Evolutionary conservation across 2,329 filamentous ascomycete species (phyloP).

Genomic region (Bertia moriformis): DNA sequence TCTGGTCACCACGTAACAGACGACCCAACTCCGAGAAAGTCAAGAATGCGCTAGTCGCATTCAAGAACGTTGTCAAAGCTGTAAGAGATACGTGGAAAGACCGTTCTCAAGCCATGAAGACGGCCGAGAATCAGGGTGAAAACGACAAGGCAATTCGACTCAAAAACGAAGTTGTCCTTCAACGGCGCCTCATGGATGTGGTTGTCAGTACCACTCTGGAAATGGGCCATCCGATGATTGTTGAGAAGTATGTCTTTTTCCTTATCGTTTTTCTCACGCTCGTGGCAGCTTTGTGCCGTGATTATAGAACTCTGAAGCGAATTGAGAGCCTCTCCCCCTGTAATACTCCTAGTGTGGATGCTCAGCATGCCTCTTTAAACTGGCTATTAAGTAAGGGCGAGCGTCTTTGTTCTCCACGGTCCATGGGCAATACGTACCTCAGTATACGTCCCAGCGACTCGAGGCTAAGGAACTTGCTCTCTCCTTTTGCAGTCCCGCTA

Average conservation of each 20-base stretch:
- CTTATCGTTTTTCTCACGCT: slow-evolving; percentile 6
- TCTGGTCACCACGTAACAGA: neutral
- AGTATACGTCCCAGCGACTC: too few relatives aligned
- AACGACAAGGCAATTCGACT: neutral
- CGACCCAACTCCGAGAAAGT: neutral
- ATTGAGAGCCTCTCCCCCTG: slow-evolving; percentile 16
- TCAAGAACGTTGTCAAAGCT: neutral
- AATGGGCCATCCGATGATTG: slow-evolving; percentile 25
- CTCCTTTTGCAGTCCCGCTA: too few relatives aligned
- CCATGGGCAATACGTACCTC: too few relatives aligned
- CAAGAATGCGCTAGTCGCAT: neutral
- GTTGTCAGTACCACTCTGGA: slow-evolving; percentile 16
- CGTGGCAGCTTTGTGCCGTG: slow-evolving; percentile 8
- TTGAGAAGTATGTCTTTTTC: slow-evolving; percentile 28
- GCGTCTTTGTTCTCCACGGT: slow-evolving; percentile 5
- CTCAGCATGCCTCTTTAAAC: slow-evolving; percentile 10
- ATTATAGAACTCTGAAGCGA: slow-evolving; percentile 15
- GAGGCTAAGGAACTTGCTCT: too few relatives aligned
- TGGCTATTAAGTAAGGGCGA: slow-evolving; percentile 13
- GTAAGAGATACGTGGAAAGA: neutral
- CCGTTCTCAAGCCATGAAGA: neutral
- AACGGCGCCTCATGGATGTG: neutral
- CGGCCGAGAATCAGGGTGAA: neutral
- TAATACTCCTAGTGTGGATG: slow-evolving; percentile 16
- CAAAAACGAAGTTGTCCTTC: neutral